phyloP scores from a whole-genome alignment of 768 basidiomycete species.

The Suillus cothurnatus region DNA sequence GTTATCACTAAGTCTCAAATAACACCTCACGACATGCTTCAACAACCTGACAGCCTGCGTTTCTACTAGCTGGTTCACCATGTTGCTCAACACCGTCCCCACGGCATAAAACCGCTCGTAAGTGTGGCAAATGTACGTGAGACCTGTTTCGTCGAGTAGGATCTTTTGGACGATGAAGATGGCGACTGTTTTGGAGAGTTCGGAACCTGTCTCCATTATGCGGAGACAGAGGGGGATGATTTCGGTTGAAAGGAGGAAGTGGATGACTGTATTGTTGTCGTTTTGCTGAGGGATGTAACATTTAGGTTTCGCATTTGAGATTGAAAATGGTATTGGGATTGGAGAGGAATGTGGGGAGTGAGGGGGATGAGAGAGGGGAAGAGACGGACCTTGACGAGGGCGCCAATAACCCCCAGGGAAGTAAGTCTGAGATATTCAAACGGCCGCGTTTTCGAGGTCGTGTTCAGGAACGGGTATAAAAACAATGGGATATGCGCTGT shows the following conservation, averaged over 20 bases:
- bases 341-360: not conserved
- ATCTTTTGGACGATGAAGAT: slow-evolving; percentile 99
- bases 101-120: slow-evolving; percentile 99
- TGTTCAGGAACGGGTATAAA: slow-evolving; percentile 98
- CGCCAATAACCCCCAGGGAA: slow-evolving; percentile 98
- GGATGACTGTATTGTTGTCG: slow-evolving; percentile 98
- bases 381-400: slow-evolving; percentile 85
- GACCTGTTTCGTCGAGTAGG: slow-evolving; percentile 93
- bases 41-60: slow-evolving; percentile 94
- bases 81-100: slow-evolving; percentile 96
- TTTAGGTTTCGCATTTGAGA: not conserved
- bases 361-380: not conserved
- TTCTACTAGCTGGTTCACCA: slow-evolving; percentile 98
- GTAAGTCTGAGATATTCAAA: slow-evolving; percentile 99
- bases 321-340: not conserved
- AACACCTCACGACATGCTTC: slow-evolving; percentile 98
- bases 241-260: slow-evolving; percentile 98
- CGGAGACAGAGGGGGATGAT: slow-evolving; percentile 99
- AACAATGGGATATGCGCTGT: slow-evolving; percentile 93
- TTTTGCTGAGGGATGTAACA: slow-evolving; percentile 73
- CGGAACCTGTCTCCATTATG: slow-evolving; percentile 99
- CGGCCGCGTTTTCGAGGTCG: slow-evolving; percentile 97
- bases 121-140: slow-evolving; percentile 99
- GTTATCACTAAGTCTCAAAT: slow-evolving; percentile 94
- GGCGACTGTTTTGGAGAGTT: slow-evolving; percentile 97